Percentiles rank a stretch among this genome's conserved stretches.
Evolutionary conservation across 1,139 yeast species (phyloP).

Genomic region (Kodamaea sp.): DNA sequence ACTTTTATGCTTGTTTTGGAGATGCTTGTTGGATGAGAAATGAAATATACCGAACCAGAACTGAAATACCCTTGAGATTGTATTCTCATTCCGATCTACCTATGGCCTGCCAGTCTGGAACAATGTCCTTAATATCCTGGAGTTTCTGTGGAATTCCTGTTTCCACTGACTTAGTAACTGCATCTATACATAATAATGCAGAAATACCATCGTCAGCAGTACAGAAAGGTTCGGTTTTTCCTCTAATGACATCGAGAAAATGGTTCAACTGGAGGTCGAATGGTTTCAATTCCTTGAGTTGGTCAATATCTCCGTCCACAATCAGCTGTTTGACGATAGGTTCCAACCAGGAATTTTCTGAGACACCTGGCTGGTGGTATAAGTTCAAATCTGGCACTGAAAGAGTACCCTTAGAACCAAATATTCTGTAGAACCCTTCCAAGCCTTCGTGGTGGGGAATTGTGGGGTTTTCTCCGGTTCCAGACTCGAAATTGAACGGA

Average conservation of each 20-base stretch:
- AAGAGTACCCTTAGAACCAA: constrained; percentile 40
- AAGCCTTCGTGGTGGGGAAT: constrained; percentile 31
- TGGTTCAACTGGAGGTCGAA: constrained; percentile 39
- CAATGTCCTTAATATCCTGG: constrained; percentile 14
- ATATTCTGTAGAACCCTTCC: constrained; percentile 38
- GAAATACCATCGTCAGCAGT: constrained; percentile 41
- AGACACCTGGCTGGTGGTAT: constrained; percentile 27
- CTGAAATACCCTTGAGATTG: no score
- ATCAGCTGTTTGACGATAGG: constrained; percentile 17
- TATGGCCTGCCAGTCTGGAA: constrained; percentile 9
- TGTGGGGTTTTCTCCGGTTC: constrained; percentile 45
- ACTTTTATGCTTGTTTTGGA: no score
- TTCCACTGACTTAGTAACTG: constrained; percentile 20
- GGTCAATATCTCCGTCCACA: constrained; percentile 13
- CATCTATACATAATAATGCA: constrained; percentile 28
- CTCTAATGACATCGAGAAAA: constrained; percentile 36
- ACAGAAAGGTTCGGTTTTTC: constrained; percentile 32
- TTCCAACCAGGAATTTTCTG: constrained; percentile 23
- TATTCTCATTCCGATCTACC: neutral
- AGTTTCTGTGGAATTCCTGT: constrained; percentile 20
- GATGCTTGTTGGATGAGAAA: no score
- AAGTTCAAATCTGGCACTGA: constrained; percentile 40
- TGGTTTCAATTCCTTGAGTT: constrained; percentile 22
- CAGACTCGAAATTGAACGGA: constrained; percentile 42
- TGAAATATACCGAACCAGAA: no score